A percentile compares a stretch with the other conserved stretches of the same genome.
These are phyloP conservation scores for Beauveria sp. DNA, from an alignment of 2,329 filamentous ascomycete genomes.

Conservation along the genomic window DNA sequence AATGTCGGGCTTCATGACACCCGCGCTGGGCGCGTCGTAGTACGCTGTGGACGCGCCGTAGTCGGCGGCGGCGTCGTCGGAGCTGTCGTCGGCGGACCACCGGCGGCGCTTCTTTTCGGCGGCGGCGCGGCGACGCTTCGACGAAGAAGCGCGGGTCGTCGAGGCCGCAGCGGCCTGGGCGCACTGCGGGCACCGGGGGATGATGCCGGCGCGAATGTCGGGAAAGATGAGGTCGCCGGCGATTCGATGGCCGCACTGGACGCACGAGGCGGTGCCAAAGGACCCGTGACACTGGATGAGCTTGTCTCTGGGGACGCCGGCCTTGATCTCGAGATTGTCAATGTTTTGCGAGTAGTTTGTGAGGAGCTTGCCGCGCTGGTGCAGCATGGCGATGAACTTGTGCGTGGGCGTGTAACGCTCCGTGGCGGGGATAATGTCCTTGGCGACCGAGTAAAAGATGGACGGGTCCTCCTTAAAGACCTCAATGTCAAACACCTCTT, in stretches of 20 bases:
- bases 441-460: slow-evolving; percentile 86
- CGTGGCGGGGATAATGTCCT: slow-evolving; percentile 77
- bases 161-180: slow-evolving; percentile 39
- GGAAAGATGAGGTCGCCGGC: slow-evolving; percentile 70
- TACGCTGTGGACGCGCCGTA: slow-evolving; percentile 37
- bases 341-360: slow-evolving; percentile 99
- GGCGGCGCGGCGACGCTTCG: slow-evolving; percentile 32
- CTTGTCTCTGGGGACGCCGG: slow-evolving; percentile 72
- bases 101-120: slow-evolving; percentile 26
- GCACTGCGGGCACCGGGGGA: slow-evolving; percentile 73
- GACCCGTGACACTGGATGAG: slow-evolving; percentile 95
- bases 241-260: slow-evolving; percentile 70
- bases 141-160: slow-evolving; percentile 16
- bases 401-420: slow-evolving; percentile 86
- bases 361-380: slow-evolving; percentile 79
- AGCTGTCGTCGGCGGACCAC: slow-evolving; percentile 27
- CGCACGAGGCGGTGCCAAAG: slow-evolving; percentile 85
- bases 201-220: slow-evolving; percentile 66
- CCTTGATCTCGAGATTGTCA: slow-evolving; percentile 85
- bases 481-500: slow-evolving; percentile 90
- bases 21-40: slow-evolving; percentile 53
- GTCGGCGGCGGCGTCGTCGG: slow-evolving; percentile 25
- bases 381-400: slow-evolving; percentile 82
- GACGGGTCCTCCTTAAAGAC: slow-evolving; percentile 79
- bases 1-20: slow-evolving; percentile 95